A percentile compares a stretch with the other conserved stretches of the same genome.
Evolutionary conservation across 2,329 filamentous ascomycete genomes (phyloP).

Genomic region (Botrytis fragariae): DNA sequence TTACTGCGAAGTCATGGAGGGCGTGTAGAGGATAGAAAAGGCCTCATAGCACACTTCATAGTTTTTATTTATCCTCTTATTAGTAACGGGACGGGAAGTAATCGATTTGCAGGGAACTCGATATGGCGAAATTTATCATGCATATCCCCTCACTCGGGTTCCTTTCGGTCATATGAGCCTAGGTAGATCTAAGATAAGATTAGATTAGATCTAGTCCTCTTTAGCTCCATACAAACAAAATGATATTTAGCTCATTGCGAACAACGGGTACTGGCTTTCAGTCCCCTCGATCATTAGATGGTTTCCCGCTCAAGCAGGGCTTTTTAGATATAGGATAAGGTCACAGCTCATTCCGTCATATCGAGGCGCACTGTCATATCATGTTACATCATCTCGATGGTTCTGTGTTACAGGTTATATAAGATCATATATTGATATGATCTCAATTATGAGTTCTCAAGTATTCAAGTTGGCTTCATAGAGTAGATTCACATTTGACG

Average conservation of each 20-base stretch:
- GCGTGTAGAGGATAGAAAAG: too few species aligned
- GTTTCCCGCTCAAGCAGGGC: not conserved
- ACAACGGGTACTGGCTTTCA: not conserved
- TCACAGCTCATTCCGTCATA: not conserved
- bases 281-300: not conserved
- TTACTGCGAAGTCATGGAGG: not conserved
- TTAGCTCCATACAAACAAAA: not conserved
- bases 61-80: not conserved
- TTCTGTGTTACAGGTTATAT: too few species aligned
- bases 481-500: not conserved
- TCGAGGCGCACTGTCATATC: not conserved
- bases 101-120: not conserved
- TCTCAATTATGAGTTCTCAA: not conserved
- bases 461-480: not conserved
- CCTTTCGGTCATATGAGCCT: not conserved
- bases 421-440: not conserved
- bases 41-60: not conserved
- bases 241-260: not conserved
- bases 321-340: not conserved
- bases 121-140: conserved; percentile 5
- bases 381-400: not conserved
- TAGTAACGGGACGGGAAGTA: not conserved
- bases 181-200: conserved; percentile 10
- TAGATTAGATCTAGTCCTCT: not conserved
- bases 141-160: conserved; percentile 10